phyloP scores from a whole-genome alignment of 2,329 filamentous ascomycete genomes.

The Aureobasidium melanogenum region DNA sequence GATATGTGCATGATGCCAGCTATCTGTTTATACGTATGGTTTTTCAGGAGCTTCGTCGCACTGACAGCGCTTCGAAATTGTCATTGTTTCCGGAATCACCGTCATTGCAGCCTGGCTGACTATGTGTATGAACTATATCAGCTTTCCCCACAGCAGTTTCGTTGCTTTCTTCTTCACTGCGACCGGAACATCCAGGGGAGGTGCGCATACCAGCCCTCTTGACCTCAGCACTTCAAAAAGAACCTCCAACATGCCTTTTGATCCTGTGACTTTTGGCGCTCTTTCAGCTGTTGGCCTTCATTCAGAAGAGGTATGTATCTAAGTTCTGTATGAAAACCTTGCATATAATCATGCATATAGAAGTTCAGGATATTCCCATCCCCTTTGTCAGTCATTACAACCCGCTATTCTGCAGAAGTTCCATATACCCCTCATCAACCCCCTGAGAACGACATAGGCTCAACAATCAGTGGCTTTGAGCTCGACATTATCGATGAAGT shows the following conservation, averaged over 20 bases:
- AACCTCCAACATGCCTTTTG: not conserved
- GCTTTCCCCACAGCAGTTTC: not conserved
- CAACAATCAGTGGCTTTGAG: not conserved
- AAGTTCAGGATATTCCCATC: not conserved
- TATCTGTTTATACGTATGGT: not conserved
- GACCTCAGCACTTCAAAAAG: not conserved
- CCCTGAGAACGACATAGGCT: not conserved
- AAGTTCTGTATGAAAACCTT: not conserved
- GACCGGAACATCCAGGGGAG: not conserved
- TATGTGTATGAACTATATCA: not conserved
- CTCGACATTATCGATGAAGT: not conserved
- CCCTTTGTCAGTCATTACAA: not conserved
- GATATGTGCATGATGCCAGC: not conserved
- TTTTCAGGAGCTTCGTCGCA: not conserved
- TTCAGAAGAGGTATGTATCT: not conserved
- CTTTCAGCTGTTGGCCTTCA: not conserved
- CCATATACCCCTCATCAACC: not conserved
- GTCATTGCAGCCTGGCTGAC: not conserved
- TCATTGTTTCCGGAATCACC: not conserved
- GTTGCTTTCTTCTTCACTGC: not conserved
- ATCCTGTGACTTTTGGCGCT: not conserved
- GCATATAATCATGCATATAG: not conserved
- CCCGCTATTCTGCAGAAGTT: not conserved
- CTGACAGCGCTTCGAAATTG: not conserved
- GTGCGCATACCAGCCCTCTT: not conserved